Base-by-base conservation (phyloP, 2,329 filamentous ascomycete species). In the Botrytis pseudocinerea region DNA sequence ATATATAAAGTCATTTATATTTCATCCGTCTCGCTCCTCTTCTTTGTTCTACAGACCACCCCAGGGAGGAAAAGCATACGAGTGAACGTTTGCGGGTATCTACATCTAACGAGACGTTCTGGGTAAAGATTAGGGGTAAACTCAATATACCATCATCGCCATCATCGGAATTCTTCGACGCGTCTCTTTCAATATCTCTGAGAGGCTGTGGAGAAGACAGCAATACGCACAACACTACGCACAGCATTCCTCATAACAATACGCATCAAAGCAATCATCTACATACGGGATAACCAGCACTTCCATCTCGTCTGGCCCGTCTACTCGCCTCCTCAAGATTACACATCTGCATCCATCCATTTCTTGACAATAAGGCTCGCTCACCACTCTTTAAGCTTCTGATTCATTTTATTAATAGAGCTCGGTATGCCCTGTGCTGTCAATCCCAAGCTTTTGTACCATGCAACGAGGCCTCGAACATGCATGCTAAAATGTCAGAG, bases 81-180 rank as follows among this genome's bases (percentile, higher is more conserved):
- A 48, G n/a, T 64, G 42, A 28, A 65, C 62, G 42, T n/a, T 35
- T 65, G 42, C 42, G 62, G 42, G 48, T 63, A n/a, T 65, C 62
- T 65, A 48, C 42, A 54, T 54, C 51, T 54, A 25, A 32, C 42
- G 3, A 48, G 42, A 65, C 28, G 20, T 35, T 65, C 62, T 65
- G 16, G 18, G 42, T 48, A 25, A 35, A 35, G 42, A 46, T 64
- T 35, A 62, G 60, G 60, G 60, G 60, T 28, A 62, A 44, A n/a
- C 14, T 9, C 38, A 42, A 42, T 38, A 18, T 16, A 22, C 62
- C 9, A 32, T 64, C 62, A 40, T 44, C n/a, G 4, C 4, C 62
- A n/a, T 44, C n/a, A 35, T 46, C 42, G 14, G 7, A 25, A 28
- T 22, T 46, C 16, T 14, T 44, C 25, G 10, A 44, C 16, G 28